Conservation (phyloP, 164 flowering plant species). For the Buxus sempervirens region DNA sequence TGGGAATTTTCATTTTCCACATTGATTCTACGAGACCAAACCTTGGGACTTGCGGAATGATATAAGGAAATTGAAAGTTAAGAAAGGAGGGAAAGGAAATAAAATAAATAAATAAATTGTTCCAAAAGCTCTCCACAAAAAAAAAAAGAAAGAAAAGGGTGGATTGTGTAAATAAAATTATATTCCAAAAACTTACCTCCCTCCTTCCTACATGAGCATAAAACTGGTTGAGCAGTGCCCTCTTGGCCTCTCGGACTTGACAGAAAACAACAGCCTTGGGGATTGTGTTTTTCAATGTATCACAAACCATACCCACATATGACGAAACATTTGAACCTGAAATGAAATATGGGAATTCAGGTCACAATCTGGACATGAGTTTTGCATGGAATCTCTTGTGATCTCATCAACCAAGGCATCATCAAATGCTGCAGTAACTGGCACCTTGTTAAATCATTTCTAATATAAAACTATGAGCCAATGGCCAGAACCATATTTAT, state of each 20-base stretch:
- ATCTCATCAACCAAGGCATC: background rate
- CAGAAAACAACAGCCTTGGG: constrained; percentile 93
- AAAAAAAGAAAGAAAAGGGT: background rate
- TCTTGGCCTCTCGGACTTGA: constrained; percentile 89
- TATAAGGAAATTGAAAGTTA: too few species aligned
- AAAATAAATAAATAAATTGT: too few species aligned
- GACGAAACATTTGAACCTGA: constrained; percentile 56
- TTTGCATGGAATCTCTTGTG: background rate
- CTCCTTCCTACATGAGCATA: constrained; percentile 78
- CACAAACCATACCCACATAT: constrained; percentile 80
- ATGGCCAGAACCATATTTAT: background rate
- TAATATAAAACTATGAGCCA: background rate
- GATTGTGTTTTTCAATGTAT: constrained; percentile 66
- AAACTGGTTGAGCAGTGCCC: constrained; percentile 67
- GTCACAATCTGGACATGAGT: background rate
- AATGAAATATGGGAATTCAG: constrained; percentile 3
- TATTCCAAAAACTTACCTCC: constrained; percentile 47
- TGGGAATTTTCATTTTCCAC: too few species aligned
- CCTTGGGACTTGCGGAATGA: too few species aligned
- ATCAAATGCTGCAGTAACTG: background rate
- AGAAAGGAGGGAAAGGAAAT: too few species aligned
- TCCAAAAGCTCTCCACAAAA: too few species aligned
- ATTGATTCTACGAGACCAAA: too few species aligned
- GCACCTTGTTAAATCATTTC: background rate
- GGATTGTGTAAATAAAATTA: background rate